Evolutionary conservation across 176 grass and related monocot genomes (phyloP), one percentile per base, ranked within the genome.

Genomic region (Avena sativa): DNA sequence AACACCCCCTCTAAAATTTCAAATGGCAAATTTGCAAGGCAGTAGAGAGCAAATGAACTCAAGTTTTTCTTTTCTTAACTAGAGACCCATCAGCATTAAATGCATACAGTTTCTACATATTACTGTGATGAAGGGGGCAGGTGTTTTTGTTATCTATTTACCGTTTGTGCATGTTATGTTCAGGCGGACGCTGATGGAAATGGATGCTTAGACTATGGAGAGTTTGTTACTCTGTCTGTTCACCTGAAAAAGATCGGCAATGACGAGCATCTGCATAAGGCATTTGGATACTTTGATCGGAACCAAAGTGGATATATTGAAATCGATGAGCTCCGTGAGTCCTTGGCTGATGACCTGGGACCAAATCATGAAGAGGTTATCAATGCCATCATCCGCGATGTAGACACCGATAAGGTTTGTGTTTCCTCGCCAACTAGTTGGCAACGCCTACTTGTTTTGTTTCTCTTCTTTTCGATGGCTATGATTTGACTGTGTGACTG

Each of bases 401-500:
- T 97, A 12, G 95, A 97, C 86, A 94, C 90, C 23, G 92, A 97
- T 88, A 97, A 97, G 92, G 95, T 97, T 51, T 81, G 92, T 89
- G 25, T 32, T 56, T 62, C 1, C 23, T 60, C 19, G 2, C 57
- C 12, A 30, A 49, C 28, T 81, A 26, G 47, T 25, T 65, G 44
- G 30, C 85, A 72, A 47, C 64, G 20, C 36, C 20, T 74, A 12
- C 4, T 87, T 46, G 21, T 61, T 85, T 81, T 30, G 19, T 28
- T 91, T 91, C 12, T 36, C 20, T 4, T 67, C 21, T 62, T 64
- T 58, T 62, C 2, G 2, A 32, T 0, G 4, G 9, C 46, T 76
- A 36, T 34, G 13, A 65, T 78, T 70, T 71, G n/a, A 10, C 73
- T 60, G 3, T 13, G 19, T 46, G 19, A 43, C 5, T 14, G 64